These are phyloP conservation scores for Elasticomyces elasticus DNA, from an alignment of 495 filamentous ascomycete genomes.

Conservation along the genomic window DNA sequence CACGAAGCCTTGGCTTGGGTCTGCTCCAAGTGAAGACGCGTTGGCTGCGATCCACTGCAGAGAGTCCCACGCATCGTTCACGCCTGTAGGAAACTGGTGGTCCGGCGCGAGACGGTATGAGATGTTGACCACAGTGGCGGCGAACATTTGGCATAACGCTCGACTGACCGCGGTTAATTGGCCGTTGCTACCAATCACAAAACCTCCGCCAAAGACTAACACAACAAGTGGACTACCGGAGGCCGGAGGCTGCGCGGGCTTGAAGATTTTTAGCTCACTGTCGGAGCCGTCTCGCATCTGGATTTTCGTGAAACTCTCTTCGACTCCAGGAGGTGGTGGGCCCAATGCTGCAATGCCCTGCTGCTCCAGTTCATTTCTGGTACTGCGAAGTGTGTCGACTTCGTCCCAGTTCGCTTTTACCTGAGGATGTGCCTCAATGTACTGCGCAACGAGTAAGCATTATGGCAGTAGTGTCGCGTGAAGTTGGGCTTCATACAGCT, in stretches of 20 bases:
- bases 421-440: background rate
- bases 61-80: constrained; percentile 49
- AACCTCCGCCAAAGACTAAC: constrained; percentile 39
- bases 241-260: constrained; percentile 23
- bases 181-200: constrained; percentile 32
- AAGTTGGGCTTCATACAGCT: background rate
- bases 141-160: constrained; percentile 35
- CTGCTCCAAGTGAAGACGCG: constrained; percentile 13
- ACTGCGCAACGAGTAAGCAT: background rate
- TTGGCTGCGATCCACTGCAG: constrained; percentile 16
- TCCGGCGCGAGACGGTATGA: constrained; percentile 72
- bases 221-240: constrained; percentile 35
- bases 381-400: background rate
- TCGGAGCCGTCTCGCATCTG: constrained; percentile 34
- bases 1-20: constrained; percentile 23
- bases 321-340: background rate
- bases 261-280: constrained; percentile 26
- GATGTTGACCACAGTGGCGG: constrained; percentile 60
- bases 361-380: background rate
- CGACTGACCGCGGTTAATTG: constrained; percentile 29
- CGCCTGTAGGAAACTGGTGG: constrained; percentile 62
- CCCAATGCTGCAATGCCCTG: background rate
- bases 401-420: background rate
- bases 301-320: constrained; percentile 21
- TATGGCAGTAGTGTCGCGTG: background rate